Percentiles rank a stretch among this genome's conserved stretches.
phyloP scores from a whole-genome alignment of 179 eudicot species.

The Gypsophila paniculata region DNA sequence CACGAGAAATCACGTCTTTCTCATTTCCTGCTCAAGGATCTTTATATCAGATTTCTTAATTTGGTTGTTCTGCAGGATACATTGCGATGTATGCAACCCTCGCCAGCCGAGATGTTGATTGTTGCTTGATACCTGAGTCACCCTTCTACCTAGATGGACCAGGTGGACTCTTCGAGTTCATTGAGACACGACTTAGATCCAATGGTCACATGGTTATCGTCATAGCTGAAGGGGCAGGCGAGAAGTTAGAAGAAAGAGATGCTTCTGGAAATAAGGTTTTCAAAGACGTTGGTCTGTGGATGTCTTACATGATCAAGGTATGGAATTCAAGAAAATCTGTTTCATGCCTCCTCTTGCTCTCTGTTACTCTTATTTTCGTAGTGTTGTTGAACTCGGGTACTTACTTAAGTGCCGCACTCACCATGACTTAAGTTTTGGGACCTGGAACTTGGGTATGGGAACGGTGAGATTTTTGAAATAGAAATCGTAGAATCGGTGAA shows the following conservation, averaged over 20 bases:
- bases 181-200: conserved; percentile 63
- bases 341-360: no score
- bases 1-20: no score
- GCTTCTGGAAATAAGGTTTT: conserved; percentile 75
- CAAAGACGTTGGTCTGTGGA: conserved; percentile 85
- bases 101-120: conserved; percentile 94
- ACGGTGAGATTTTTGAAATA: no score
- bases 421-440: no score
- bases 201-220: conserved; percentile 94
- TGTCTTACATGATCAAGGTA: conserved; percentile 83
- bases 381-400: no score
- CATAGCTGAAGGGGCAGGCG: conserved; percentile 94
- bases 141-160: conserved; percentile 81
- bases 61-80: conserved; percentile 49
- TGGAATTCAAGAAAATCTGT: no score
- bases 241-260: conserved; percentile 54
- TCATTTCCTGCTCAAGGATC: neutral
- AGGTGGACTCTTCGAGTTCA: conserved; percentile 78
- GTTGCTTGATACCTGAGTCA: conserved; percentile 95
- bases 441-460: no score
- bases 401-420: no score
- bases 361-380: no score
- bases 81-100: conserved; percentile 92
- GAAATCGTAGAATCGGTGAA: no score
- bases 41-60: neutral